Evolutionary conservation across 441 rosid species (phyloP).

Genomic region (Flueggea neowawraea): DNA sequence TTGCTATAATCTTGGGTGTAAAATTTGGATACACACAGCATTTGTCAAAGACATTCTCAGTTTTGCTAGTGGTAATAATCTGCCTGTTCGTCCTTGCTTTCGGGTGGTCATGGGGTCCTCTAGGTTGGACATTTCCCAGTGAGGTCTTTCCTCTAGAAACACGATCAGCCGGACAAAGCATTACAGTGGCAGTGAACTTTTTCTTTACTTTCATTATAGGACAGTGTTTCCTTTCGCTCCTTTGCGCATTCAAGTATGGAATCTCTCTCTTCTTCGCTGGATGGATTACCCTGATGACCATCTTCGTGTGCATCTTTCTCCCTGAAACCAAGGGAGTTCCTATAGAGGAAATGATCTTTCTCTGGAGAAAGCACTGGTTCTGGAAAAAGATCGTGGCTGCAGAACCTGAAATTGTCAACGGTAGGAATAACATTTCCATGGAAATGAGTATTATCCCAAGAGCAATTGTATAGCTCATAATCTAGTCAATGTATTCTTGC

Average conservation of each 20-base stretch:
- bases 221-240: slow-evolving; percentile 66
- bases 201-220: slow-evolving; percentile 77
- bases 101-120: slow-evolving; percentile 97
- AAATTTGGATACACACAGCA: slow-evolving; percentile 58
- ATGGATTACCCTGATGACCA: slow-evolving; percentile 73
- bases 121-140: slow-evolving; percentile 92
- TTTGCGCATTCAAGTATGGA: slow-evolving; percentile 71
- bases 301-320: slow-evolving; percentile 59
- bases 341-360: slow-evolving; percentile 76
- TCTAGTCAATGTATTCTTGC: too few relatives aligned
- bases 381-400: slow-evolving; percentile 66
- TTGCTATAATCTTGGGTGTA: slow-evolving; percentile 63
- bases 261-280: slow-evolving; percentile 86
- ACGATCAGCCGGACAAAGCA: slow-evolving; percentile 87
- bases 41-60: slow-evolving; percentile 58
- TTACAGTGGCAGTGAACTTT: slow-evolving; percentile 86
- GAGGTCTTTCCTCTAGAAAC: slow-evolving; percentile 84
- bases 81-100: slow-evolving; percentile 84
- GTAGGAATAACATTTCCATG: slow-evolving; percentile 4
- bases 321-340: slow-evolving; percentile 95
- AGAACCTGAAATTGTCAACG: slow-evolving; percentile 18
- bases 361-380: slow-evolving; percentile 94
- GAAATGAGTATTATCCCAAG: slow-evolving; percentile 10
- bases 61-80: slow-evolving; percentile 54
- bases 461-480: neutral